phyloP scores from a whole-genome alignment of 78 protist genomes.

The Chrysochromulina parva region DNA sequence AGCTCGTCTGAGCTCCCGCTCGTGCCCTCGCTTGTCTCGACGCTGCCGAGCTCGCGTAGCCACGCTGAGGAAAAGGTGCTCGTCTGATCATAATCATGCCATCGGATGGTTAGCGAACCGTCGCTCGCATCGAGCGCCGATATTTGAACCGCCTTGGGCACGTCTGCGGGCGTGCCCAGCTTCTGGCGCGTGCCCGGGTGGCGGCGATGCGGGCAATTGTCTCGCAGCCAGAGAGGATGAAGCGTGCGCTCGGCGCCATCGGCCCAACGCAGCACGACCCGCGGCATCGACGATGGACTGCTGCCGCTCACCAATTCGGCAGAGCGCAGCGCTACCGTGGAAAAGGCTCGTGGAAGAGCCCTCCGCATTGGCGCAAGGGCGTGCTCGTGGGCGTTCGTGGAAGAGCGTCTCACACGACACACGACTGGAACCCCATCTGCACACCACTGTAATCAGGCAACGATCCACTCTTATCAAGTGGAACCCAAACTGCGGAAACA shows the following conservation, averaged over 20 bases:
- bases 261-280: neutral
- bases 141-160: neutral
- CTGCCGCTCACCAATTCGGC: too few species aligned
- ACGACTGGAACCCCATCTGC: too few species aligned
- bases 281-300: too few species aligned
- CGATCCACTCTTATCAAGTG: too few species aligned
- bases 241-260: neutral
- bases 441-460: too few species aligned
- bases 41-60: neutral
- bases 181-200: constrained; percentile 16
- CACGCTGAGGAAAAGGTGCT: neutral
- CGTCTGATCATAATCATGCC: neutral
- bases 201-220: constrained; percentile 31
- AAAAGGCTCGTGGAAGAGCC: too few species aligned
- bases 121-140: neutral
- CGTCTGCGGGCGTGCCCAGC: neutral
- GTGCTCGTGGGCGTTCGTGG: too few species aligned
- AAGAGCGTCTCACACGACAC: too few species aligned
- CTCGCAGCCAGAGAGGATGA: constrained; percentile 31
- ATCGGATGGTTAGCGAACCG: neutral
- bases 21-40: neutral
- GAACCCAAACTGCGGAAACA: too few species aligned
- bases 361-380: too few species aligned
- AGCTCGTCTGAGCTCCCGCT: neutral
- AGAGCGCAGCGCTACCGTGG: too few species aligned